Evolutionary conservation across 257 asterid species (phyloP), one percentile per base, ranked within the genome.

Genomic region (Nicotiana undulata): DNA sequence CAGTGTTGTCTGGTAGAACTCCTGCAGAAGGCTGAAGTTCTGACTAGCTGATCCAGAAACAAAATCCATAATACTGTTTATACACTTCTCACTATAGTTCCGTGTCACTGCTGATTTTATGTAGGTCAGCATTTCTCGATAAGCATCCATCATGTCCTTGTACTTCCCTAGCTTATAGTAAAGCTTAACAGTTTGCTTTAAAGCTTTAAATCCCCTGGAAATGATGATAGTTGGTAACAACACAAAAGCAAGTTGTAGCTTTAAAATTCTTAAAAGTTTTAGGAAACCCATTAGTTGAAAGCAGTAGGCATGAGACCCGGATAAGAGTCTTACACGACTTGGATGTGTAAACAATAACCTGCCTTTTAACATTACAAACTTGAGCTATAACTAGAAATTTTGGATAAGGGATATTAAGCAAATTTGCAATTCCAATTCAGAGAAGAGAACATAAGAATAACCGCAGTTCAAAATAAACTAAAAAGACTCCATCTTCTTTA

Each of bases 121-220:
- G 81, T 95, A 95, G 15, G 97, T 93, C 64, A 95, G 85, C 98
- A 95, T 92, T 82, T 93, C 97, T 81, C 95, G 88, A 83, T 95
- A 95, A 66, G 98, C 93, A 76, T 92, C 92, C 98, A 95, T 95
- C 98, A 95, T 95, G 79, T 95, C 98, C 84, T 88, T 88, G 87
- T 90, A 91, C 89, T 81, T 93, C 84, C 95, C 97, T 75, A 95
- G 90, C 90, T 92, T 92, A 85, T 93, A 93, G 89, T 93, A 92
- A 44, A 94, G 91, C 89, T 93, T 93, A 66, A 94, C 98, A 76
- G 98, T 93, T 86, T 94, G 98, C 83, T 94, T 94, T 79, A 94
- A 86, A 83, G 98, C 98, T 88, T 94, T 94, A 74, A 94, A 94
- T 80, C 98, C 98, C 98, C 98, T 93, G 92, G 84, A 82, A 52